A percentile compares a stretch with the other conserved stretches of the same genome.
Evolutionary conservation across 2,329 filamentous ascomycete species (phyloP).

Genomic region (Plectosphaerella plurivora): DNA sequence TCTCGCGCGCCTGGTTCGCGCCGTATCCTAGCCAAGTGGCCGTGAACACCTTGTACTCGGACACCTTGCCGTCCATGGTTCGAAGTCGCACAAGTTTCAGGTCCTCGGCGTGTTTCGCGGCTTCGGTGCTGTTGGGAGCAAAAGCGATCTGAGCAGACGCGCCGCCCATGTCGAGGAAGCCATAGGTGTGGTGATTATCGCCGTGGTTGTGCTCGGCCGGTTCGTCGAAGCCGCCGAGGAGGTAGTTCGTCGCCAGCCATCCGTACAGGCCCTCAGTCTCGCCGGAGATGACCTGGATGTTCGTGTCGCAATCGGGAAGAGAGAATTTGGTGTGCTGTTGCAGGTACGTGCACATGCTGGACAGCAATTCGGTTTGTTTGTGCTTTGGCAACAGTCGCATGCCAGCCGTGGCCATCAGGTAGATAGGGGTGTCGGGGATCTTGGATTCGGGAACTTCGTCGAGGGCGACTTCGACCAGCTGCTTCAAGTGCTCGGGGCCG

Average conservation of each 20-base stretch:
- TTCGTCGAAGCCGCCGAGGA: slow-evolving; percentile 84
- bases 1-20: slow-evolving; percentile 84
- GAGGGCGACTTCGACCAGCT: slow-evolving; percentile 77
- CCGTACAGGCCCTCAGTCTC: slow-evolving; percentile 96
- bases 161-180: slow-evolving; percentile 97
- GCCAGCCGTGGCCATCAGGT: slow-evolving; percentile 91
- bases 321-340: slow-evolving; percentile 72
- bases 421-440: slow-evolving; percentile 81
- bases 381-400: slow-evolving; percentile 78
- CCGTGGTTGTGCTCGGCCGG: slow-evolving; percentile 73
- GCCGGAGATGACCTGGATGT: slow-evolving; percentile 91
- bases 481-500: slow-evolving; percentile 75
- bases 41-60: slow-evolving; percentile 88
- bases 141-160: slow-evolving; percentile 98
- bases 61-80: slow-evolving; percentile 69
- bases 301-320: slow-evolving; percentile 81
- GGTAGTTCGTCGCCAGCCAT: slow-evolving; percentile 95
- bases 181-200: slow-evolving; percentile 89
- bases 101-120: slow-evolving; percentile 83
- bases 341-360: slow-evolving; percentile 79
- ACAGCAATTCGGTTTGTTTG: slow-evolving; percentile 69
- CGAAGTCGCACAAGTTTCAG: slow-evolving; percentile 82
- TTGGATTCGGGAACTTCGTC: slow-evolving; percentile 71
- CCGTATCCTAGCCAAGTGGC: slow-evolving; percentile 97
- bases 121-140: slow-evolving; percentile 87